Evolutionary conservation across 2,329 filamentous ascomycete genomes (phyloP), one percentile per base, ranked within the genome.

Genomic region (Pseudogymnoascus sp.): DNA sequence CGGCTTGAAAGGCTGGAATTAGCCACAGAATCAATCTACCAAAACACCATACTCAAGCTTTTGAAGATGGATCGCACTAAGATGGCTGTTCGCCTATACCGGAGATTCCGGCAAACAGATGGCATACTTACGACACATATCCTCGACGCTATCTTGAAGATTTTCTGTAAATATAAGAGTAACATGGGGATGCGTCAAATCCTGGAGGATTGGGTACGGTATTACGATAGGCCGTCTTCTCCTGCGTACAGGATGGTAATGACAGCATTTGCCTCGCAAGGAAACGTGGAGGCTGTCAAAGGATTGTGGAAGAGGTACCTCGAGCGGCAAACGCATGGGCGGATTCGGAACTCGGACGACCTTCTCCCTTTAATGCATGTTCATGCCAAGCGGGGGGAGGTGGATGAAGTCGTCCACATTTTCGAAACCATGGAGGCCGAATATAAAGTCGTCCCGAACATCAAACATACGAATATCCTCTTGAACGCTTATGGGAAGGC

Each of bases 401-500:
- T 88, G 0, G 70, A 76, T 3, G 78, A 83, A 60, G 84, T 87
- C 0, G 75, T 82, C 59, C 72, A 77, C 19, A 81, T 87, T 37
- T 88, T 97, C 65, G 71, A 83, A 55, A 78, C 80, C n/a, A 83
- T 94, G 62, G 71, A 72, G 23, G 68, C 75, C 6, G 78, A 83
- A 59, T 87, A 86, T 68, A 74, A 77, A 0, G 68, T 88, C 14
- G 67, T 77, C 43, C 87, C 87, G 6, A 83, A 85, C 66, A 72
- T 81, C 1, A 72, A 78, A 37, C 84, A 82, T 65, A 96, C 89
- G 87, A 96, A 96, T 70, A 85, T 87, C 21, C 74, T 96, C 29
- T 78, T 97, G 52, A 84, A 87, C 69, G 87, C 88, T 2, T 83
- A 92, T 73, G 80, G 81, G 16, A 85, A 84, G 67, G 81, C 82